Base-by-base conservation (phyloP, 83 land plant genomes). In the Picea abies region DNA sequence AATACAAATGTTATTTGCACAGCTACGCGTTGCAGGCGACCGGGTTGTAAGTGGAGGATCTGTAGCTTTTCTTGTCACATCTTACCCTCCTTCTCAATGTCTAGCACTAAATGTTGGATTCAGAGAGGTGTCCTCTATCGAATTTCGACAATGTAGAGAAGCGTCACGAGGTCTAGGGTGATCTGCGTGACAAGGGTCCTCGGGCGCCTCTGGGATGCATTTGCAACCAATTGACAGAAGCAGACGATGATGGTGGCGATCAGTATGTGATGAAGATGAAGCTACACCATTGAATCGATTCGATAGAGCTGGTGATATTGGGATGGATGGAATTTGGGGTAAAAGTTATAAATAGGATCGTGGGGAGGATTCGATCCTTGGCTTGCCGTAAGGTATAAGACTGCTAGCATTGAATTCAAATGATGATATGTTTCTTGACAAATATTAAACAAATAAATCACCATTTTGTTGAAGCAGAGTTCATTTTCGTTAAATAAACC, bases 81-180 rank as follows among this genome's bases (percentile, higher is more conserved):
- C 84, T 84, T 60, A 88, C 76, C 89, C 85, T 37, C 63, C 29
- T 78, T 71, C 49, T 85, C 90, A 35, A 89, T 82, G 73, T 91
- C 88, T 20, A 88, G 82, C 35, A 65, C 37, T 79, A 89, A 82
- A 11, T 75, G 63, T 0, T 85, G 79, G 37, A 84, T 62, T 32
- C 85, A 84, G 41, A 82, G 81, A 16, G 91, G 86, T 32, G 35
- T 88, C 10, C 89, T 52, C 49, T 84, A 86, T 64, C 58, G 58
- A 61, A 92, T 12, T 12, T 8, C 39, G 37, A 87, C 78, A 1
- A 80, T 25, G 85, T 90, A 90, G 69, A 86, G 92, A 61, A 39
- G 84, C 20, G 88, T 84, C 29, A 84, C 39, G 62, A 84, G 52
- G 35, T 70, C 75, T 15, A 32, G 32, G 10, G 75, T 37, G 22